phyloP scores from a whole-genome alignment of 2,329 filamentous ascomycete genomes.

The Monilinia vaccinii-corymbosi region DNA sequence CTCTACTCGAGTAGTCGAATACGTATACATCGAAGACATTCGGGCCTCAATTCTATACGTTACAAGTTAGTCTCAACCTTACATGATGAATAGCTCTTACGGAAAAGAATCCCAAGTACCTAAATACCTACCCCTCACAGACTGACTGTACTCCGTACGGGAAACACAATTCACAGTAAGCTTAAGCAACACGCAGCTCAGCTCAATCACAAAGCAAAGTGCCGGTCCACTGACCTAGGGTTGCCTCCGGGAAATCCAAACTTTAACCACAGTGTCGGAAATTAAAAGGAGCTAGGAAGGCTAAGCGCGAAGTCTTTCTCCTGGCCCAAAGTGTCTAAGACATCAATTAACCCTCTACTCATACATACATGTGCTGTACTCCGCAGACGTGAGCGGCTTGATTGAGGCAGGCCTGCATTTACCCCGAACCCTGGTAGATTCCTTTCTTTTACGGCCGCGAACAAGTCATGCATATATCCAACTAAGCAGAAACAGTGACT shows the following conservation, averaged over 20 bases:
- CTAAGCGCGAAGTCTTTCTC: not conserved
- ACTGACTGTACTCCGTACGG: too few relatives aligned
- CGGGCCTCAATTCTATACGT: too few relatives aligned
- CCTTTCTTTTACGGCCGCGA: not conserved
- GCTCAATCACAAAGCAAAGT: not conserved
- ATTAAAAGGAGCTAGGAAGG: not conserved
- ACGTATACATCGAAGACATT: too few relatives aligned
- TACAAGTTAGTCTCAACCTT: too few relatives aligned
- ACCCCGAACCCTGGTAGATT: not conserved
- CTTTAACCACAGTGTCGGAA: conserved; percentile 11
- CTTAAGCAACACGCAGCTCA: not conserved
- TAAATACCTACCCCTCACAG: too few relatives aligned
- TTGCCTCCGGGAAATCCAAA: conserved; percentile 11
- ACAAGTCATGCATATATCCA: not conserved
- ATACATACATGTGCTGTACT: too few relatives aligned
- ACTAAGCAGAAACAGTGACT: not conserved
- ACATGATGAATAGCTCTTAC: too few relatives aligned
- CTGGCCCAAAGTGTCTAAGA: too few relatives aligned
- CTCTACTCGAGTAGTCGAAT: too few relatives aligned
- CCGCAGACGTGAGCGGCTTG: conserved; percentile 1
- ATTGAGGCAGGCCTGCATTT: not conserved
- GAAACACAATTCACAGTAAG: too few relatives aligned
- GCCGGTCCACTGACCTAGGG: not conserved
- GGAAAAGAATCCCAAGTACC: too few relatives aligned
- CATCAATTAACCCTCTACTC: too few relatives aligned